Percentiles rank a stretch among this genome's conserved stretches.
phyloP scores from a whole-genome alignment of 176 grass and related monocot genomes.

The Triticum monococcum region DNA sequence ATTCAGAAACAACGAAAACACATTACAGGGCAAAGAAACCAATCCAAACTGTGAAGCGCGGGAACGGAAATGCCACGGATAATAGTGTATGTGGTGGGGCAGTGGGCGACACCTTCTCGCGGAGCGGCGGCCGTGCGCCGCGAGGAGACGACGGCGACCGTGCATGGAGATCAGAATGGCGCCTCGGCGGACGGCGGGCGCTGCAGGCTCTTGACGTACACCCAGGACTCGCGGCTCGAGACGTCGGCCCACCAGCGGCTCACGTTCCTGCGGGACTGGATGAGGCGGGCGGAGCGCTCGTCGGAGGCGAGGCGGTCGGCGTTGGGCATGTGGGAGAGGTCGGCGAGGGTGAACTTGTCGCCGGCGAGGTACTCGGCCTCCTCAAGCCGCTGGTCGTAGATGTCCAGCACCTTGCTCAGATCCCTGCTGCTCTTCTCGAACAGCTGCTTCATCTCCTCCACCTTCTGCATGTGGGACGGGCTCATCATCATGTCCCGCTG shows the following conservation, averaged over 20 bases:
- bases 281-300: constrained; percentile 29
- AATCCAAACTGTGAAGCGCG: not conserved
- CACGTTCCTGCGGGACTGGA: constrained; percentile 54
- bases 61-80: not conserved
- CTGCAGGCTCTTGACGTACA: constrained; percentile 63
- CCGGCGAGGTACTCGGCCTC: constrained; percentile 61
- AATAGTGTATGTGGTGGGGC: not conserved
- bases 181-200: constrained; percentile 44
- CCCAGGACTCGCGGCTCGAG: constrained; percentile 51
- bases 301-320: constrained; percentile 52
- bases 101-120: not conserved
- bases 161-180: constrained; percentile 36
- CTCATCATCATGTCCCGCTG: not conserved
- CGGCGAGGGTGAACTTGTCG: constrained; percentile 74
- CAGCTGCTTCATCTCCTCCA: constrained; percentile 37
- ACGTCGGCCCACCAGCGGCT: constrained; percentile 57
- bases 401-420: constrained; percentile 67
- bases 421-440: constrained; percentile 53
- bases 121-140: not conserved
- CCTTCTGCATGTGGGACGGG: constrained; percentile 28
- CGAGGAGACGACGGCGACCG: not conserved
- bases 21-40: not conserved
- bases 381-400: constrained; percentile 67
- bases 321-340: constrained; percentile 88
- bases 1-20: constrained; percentile 1